These are phyloP conservation scores for Spinacia oleracea DNA, from an alignment of 179 eudicot genomes.

Conservation along the genomic window DNA sequence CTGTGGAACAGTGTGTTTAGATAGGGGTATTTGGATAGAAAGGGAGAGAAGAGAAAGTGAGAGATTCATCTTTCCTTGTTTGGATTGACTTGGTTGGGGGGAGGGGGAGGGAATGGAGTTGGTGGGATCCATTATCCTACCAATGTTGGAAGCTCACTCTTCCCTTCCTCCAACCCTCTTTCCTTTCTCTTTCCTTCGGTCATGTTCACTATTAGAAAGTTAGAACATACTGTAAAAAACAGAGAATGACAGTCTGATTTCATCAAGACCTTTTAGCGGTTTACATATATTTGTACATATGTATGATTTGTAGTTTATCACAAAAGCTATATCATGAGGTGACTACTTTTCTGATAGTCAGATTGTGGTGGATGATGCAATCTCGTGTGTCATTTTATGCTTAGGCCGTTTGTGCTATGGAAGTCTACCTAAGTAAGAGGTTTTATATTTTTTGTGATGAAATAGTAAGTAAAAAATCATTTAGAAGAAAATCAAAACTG, in stretches of 20 bases:
- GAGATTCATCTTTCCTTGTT: no score
- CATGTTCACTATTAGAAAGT: no score
- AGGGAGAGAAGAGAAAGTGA: no score
- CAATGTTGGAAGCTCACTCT: no score
- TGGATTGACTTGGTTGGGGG: no score
- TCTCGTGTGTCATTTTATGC: not conserved
- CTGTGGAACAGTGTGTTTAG: not conserved
- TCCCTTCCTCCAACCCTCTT: no score
- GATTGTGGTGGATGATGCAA: not conserved
- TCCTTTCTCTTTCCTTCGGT: no score
- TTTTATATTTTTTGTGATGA: no score
- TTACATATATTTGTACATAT: not conserved
- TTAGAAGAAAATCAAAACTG: not conserved
- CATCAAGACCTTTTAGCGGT: not conserved
- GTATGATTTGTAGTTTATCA: not conserved
- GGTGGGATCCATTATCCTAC: not conserved
- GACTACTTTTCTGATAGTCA: not conserved
- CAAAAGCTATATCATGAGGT: not conserved
- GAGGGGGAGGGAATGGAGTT: not conserved
- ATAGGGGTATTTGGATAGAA: no score
- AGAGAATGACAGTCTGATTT: not conserved
- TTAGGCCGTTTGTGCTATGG: not conserved
- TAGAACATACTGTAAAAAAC: not conserved
- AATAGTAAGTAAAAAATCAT: not conserved
- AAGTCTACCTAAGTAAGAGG: no score